A percentile compares a stretch with the other conserved stretches of the same genome.
Conservation (phyloP, 768 basidiomycete genomes). For the Lactifluus pinguis region DNA sequence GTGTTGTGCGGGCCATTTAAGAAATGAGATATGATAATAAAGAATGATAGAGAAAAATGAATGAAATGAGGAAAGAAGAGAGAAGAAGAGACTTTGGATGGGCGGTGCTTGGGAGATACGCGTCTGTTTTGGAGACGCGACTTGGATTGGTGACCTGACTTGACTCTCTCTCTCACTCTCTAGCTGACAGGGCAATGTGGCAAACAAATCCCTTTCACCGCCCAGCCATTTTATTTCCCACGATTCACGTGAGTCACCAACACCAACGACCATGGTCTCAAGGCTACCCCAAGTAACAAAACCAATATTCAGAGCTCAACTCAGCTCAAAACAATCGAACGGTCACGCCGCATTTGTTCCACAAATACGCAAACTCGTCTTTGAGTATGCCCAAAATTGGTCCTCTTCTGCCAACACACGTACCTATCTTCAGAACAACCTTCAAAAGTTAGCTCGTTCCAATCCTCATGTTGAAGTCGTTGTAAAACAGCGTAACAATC, state of each 20-base stretch:
- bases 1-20: slow-evolving; percentile 69
- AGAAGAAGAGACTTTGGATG: slow-evolving; percentile 14
- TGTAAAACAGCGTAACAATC: slow-evolving; percentile 62
- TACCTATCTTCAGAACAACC: slow-evolving; percentile 53
- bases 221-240: background rate
- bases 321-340: slow-evolving; percentile 58
- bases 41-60: background rate
- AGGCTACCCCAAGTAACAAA: slow-evolving; percentile 22
- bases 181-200: too few relatives aligned
- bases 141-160: slow-evolving; percentile 1
- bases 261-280: slow-evolving; percentile 26
- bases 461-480: slow-evolving; percentile 85
- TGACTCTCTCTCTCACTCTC: background rate
- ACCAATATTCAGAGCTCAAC: slow-evolving; percentile 37
- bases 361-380: slow-evolving; percentile 75
- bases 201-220: too few relatives aligned
- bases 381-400: slow-evolving; percentile 83
- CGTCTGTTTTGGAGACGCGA: slow-evolving; percentile 25
- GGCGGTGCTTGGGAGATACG: slow-evolving; percentile 22
- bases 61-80: background rate
- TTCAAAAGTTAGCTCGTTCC: slow-evolving; percentile 53
- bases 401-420: slow-evolving; percentile 67
- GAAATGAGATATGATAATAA: slow-evolving; percentile 11
- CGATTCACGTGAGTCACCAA: slow-evolving; percentile 5
- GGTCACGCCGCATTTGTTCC: slow-evolving; percentile 69